Evolutionary conservation across 1,284 basidiomycete genomes (phyloP).

Genomic region (Hemileia vastatrix): DNA sequence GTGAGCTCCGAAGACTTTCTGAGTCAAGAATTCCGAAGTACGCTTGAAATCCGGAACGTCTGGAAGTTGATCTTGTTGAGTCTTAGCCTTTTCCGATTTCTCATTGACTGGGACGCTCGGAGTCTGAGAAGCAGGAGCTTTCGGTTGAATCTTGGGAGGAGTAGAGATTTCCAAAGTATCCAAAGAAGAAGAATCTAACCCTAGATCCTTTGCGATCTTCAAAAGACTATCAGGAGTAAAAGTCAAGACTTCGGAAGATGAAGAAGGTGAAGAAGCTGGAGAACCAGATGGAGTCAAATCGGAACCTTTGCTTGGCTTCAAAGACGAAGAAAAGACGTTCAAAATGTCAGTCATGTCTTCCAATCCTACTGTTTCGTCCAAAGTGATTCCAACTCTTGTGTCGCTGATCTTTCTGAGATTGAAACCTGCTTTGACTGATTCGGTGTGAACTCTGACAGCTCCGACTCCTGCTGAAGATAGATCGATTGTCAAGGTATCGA

Average conservation of each 20-base stretch:
- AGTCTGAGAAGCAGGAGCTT: conserved; percentile 5
- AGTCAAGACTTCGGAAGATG: conserved; percentile 18
- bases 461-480: conserved; percentile 55
- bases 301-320: conserved; percentile 39
- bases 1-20: conserved; percentile 77
- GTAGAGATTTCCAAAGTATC: conserved; percentile 32
- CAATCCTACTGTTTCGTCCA: conserved; percentile 76
- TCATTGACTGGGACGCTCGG: conserved; percentile 14
- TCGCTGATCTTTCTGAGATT: conserved; percentile 76
- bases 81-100: conserved; percentile 18
- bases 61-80: conserved; percentile 25
- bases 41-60: conserved; percentile 58
- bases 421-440: conserved; percentile 60
- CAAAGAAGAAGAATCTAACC: conserved; percentile 30
- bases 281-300: conserved; percentile 41
- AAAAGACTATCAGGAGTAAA: conserved; percentile 37
- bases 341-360: conserved; percentile 58
- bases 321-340: conserved; percentile 62
- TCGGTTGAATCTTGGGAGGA: conserved; percentile 20
- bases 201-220: conserved; percentile 28
- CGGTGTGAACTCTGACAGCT: conserved; percentile 60
- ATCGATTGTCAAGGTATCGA: conserved; percentile 87
- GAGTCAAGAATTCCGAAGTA: conserved; percentile 65
- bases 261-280: conserved; percentile 25
- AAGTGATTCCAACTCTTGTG: conserved; percentile 69